Conservation (phyloP, 106 monocot species). For the Dioscorea dumetorum region DNA sequence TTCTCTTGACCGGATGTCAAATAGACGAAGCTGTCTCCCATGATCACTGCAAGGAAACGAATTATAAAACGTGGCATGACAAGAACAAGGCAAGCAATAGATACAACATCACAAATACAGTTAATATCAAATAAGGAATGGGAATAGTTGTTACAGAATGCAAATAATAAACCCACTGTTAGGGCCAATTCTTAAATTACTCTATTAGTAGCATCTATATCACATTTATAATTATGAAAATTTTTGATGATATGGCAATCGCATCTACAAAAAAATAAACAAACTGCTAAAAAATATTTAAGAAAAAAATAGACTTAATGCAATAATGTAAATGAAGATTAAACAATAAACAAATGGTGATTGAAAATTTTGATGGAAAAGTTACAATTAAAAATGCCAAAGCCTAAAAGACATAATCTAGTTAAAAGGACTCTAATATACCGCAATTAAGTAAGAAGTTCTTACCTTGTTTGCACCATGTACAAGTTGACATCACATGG, state of each 20-base stretch:
- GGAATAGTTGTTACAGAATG: neutral
- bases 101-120: neutral
- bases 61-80: neutral
- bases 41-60: slow-evolving; percentile 32
- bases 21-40: slow-evolving; percentile 72
- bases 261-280: too few relatives aligned
- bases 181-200: neutral
- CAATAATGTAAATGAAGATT: too few relatives aligned
- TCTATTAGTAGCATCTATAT: neutral
- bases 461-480: slow-evolving; percentile 90
- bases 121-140: neutral
- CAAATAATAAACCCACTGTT: too few relatives aligned
- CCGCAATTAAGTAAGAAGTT: neutral
- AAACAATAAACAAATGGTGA: too few relatives aligned
- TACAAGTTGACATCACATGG: slow-evolving; percentile 87
- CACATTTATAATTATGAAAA: neutral
- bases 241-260: too few relatives aligned
- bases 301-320: too few relatives aligned
- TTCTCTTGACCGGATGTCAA: slow-evolving; percentile 51
- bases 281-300: too few relatives aligned
- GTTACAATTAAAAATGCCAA: neutral
- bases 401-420: neutral
- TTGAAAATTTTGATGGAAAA: neutral
- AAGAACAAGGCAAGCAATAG: neutral
- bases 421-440: too few relatives aligned